These are phyloP conservation scores for Senna tora DNA, from an alignment of 306 rosid genomes.

Conservation along the genomic window DNA sequence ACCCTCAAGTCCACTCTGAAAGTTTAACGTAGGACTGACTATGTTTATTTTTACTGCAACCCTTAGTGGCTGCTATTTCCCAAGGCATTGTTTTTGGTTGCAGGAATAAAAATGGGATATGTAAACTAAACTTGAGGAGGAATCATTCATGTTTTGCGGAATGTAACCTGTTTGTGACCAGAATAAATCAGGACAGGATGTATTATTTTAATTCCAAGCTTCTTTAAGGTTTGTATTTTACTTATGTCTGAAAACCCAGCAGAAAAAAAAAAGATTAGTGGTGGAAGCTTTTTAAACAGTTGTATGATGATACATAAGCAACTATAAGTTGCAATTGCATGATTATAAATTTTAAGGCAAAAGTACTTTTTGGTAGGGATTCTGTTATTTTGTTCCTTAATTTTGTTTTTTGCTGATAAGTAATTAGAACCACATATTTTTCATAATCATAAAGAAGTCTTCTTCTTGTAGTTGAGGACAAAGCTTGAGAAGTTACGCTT, in stretches of 20 bases:
- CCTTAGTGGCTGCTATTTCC: constrained; percentile 33
- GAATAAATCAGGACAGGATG: constrained; percentile 45
- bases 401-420: too few relatives aligned
- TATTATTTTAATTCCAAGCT: constrained; percentile 16
- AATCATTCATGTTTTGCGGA: constrained; percentile 37
- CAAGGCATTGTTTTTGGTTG: constrained; percentile 33
- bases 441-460: too few relatives aligned
- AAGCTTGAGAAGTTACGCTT: too few relatives aligned
- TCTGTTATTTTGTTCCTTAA: too few relatives aligned
- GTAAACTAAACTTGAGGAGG: constrained; percentile 38
- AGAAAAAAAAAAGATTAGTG: background rate
- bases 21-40: constrained; percentile 24
- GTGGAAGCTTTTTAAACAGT: too few relatives aligned
- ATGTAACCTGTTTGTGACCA: constrained; percentile 37
- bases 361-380: too few relatives aligned
- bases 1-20: constrained; percentile 31
- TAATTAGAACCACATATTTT: too few relatives aligned
- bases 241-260: background rate
- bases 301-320: too few relatives aligned
- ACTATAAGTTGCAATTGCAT: too few relatives aligned
- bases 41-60: constrained; percentile 36
- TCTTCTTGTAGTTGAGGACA: too few relatives aligned
- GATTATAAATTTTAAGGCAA: too few relatives aligned
- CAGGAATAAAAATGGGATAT: constrained; percentile 53
- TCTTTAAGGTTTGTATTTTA: background rate